Conservation (phyloP, 2,329 filamentous ascomycete genomes). For the Davidsoniella eucalypti region DNA sequence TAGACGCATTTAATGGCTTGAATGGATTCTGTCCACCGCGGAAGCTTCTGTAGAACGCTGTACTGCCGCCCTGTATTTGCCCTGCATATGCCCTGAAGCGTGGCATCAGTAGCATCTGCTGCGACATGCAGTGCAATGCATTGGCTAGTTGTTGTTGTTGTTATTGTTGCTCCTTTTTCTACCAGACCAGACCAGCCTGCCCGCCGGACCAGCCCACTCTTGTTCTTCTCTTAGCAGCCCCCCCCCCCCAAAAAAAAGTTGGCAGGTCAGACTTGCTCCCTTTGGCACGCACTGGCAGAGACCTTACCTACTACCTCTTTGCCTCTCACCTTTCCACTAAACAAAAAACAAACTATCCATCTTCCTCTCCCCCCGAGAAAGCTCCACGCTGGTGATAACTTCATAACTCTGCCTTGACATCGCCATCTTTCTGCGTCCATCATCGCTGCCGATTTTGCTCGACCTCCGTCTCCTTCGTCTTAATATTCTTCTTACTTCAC, state of each 20-base stretch:
- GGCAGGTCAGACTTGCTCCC: neutral
- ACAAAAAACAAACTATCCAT: constrained; percentile 4
- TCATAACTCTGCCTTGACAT: constrained; percentile 9
- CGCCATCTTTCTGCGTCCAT: constrained; percentile 12
- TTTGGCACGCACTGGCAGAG: neutral
- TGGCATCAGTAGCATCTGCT: too few species aligned
- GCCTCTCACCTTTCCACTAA: neutral
- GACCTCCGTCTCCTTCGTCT: constrained; percentile 6
- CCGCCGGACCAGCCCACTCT: too few species aligned
- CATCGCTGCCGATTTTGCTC: constrained; percentile 1
- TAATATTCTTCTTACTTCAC: constrained; percentile 4
- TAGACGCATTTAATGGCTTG: too few species aligned
- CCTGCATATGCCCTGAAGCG: too few species aligned
- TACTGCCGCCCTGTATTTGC: too few species aligned
- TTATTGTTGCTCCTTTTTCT: constrained; percentile 4
- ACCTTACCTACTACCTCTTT: neutral
- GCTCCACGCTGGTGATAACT: constrained; percentile 13
- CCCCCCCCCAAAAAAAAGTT: neutral
- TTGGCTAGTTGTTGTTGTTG: constrained; percentile 1
- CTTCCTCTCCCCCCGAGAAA: constrained; percentile 5
- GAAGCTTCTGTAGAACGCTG: too few species aligned
- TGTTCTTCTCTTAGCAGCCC: neutral
- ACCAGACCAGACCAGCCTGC: neutral
- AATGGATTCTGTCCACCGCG: too few species aligned
- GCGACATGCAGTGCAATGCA: too few species aligned